phyloP scores from a whole-genome alignment of 1,284 basidiomycete species.

The Tilletia caries region DNA sequence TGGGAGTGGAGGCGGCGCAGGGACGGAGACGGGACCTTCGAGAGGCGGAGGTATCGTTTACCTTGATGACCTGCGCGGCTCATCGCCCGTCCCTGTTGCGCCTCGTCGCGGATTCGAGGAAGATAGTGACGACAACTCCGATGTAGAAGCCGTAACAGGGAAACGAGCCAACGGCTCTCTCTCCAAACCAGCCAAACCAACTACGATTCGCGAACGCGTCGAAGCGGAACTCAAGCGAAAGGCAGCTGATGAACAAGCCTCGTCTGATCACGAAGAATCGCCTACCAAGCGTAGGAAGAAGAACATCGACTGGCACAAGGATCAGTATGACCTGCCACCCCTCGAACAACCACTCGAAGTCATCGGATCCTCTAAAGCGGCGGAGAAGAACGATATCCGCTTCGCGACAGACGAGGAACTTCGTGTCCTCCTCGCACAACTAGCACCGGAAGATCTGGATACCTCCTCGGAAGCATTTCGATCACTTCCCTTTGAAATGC shows the following conservation, averaged over 20 bases:
- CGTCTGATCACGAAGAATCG: slow-evolving; percentile 33
- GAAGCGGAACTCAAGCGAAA: background rate
- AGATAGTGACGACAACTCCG: background rate
- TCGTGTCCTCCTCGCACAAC: slow-evolving; percentile 41
- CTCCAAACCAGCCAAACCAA: background rate
- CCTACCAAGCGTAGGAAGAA: slow-evolving; percentile 56
- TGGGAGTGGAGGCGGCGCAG: background rate
- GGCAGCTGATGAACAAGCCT: background rate
- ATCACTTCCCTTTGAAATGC: slow-evolving; percentile 87
- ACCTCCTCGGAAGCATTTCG: slow-evolving; percentile 62
- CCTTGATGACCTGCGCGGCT: slow-evolving; percentile 7
- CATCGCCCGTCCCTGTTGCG: background rate
- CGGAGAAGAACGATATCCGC: slow-evolving; percentile 34
- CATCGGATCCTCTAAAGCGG: slow-evolving; percentile 24
- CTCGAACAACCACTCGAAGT: slow-evolving; percentile 39
- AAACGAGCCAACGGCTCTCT: background rate
- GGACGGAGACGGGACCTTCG: background rate
- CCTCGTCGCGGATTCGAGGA: background rate
- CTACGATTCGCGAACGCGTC: slow-evolving; percentile 13
- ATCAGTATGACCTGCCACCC: slow-evolving; percentile 49
- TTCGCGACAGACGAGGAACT: slow-evolving; percentile 50
- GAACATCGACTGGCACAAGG: slow-evolving; percentile 52
- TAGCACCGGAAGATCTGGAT: slow-evolving; percentile 49
- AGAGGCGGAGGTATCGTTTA: background rate
- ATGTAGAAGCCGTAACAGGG: background rate